Percentiles rank a stretch among this genome's conserved stretches.
phyloP scores from a whole-genome alignment of 805 yeast genomes.

The Millerozyma miso region DNA sequence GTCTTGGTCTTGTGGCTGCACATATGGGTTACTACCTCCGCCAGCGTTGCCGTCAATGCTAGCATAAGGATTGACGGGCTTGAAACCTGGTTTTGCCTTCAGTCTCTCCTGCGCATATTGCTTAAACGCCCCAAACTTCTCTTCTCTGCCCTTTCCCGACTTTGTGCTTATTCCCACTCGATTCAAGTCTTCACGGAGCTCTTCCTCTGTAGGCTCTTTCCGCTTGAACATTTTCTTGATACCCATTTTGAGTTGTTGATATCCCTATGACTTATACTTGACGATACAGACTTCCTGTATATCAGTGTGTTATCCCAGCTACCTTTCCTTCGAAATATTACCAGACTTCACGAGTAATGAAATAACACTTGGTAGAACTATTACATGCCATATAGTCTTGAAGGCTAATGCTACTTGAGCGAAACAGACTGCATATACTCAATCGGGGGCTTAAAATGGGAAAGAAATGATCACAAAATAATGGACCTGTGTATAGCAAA shows the following conservation, averaged over 20 bases:
- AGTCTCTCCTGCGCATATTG: slow-evolving; percentile 45
- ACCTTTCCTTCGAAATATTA: no score
- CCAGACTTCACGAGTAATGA: no score
- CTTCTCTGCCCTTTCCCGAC: slow-evolving; percentile 29
- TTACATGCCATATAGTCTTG: no score
- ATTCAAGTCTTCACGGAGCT: slow-evolving; percentile 37
- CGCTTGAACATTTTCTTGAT: slow-evolving; percentile 42
- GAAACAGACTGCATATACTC: neutral
- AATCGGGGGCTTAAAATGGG: neutral
- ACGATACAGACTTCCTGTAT: neutral
- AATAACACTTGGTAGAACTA: no score
- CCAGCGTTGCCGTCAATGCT: slow-evolving; percentile 15
- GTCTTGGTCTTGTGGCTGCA: neutral
- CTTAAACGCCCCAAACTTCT: slow-evolving; percentile 49
- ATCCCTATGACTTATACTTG: neutral
- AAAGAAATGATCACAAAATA: neutral
- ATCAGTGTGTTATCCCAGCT: no score
- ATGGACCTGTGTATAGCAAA: no score
- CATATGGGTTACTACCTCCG: slow-evolving; percentile 8
- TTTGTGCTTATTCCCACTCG: slow-evolving; percentile 41
- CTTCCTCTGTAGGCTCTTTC: slow-evolving; percentile 49
- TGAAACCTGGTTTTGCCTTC: slow-evolving; percentile 29
- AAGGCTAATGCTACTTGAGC: no score
- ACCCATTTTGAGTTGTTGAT: slow-evolving; percentile 31
- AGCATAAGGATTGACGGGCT: slow-evolving; percentile 41